Evolutionary conservation across 352 stramenopile genomes (phyloP), one percentile per base, ranked within the genome.

Genomic region (Phytophthora kernoviae): DNA sequence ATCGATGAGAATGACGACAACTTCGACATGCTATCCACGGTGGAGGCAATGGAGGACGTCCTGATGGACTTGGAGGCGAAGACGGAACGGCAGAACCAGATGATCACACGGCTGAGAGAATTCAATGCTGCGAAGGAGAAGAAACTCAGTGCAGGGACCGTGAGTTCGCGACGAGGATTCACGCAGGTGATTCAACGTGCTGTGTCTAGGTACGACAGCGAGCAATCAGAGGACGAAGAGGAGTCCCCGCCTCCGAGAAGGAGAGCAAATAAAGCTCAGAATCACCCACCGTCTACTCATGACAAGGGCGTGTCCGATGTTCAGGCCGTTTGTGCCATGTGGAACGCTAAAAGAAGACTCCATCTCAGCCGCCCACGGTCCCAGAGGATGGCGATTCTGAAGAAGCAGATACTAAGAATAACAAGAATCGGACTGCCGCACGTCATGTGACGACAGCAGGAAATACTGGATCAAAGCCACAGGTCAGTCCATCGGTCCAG

Each of bases 1-100:
- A 21, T 60, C 8, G 58, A 51, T 10, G 21, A 17, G n/a, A 14
- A 12, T 2, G 26, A 55, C n/a, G 45, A 58, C 6, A 34, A 61
- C 21, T 42, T 68, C 17, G 63, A 74, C 30, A 62, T 81, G 52
- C 26, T 71, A 37, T 62, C 59, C 3, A 73, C 70, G 50, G 17
- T 88, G 32, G 62, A 75, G 30, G 63, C 66, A 3, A 81, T 88
- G 67, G 81, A 84, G 27, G 60, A 68, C 46, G 69, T 88, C 10
- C 39, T 90, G 18, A 69, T 84, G n/a, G 82, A 84, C 32, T 54
- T 88, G n/a, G 70, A 80, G 34, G 44, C 64, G 15, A 84, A 90
- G 49, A 47, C 79, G 27, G 65, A 65, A 21, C 71, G 83, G 17
- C 78, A 90, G 20, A 63, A 73, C 9, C 70, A 82, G 41, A 46